Evolutionary conservation across 768 basidiomycete genomes (phyloP).

Genomic region (Arthromyces matolae): DNA sequence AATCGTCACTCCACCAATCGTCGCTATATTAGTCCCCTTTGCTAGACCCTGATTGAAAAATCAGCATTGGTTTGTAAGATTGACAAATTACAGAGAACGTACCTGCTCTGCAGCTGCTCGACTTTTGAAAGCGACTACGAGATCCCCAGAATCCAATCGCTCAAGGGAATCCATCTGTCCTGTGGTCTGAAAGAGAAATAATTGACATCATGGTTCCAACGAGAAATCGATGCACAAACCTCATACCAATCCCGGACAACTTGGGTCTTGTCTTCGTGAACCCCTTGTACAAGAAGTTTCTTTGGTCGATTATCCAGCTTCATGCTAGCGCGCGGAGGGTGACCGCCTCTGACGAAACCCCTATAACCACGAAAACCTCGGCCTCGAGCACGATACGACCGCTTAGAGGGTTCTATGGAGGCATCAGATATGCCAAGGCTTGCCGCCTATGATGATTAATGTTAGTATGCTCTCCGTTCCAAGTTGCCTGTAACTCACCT

Average conservation of each 20-base stretch:
- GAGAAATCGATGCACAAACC: conserved; percentile 37
- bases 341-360: conserved; percentile 59
- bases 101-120: conserved; percentile 79
- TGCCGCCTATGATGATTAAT: conserved; percentile 49
- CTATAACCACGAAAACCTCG: conserved; percentile 61
- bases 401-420: conserved; percentile 34
- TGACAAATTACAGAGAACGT: conserved; percentile 1
- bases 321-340: conserved; percentile 66
- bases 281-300: conserved; percentile 72
- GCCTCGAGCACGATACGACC: conserved; percentile 62
- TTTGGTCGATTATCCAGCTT: conserved; percentile 88
- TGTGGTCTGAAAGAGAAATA: conserved; percentile 41
- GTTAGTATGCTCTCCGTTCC: background rate
- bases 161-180: conserved; percentile 71
- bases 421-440: conserved; percentile 65
- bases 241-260: conserved; percentile 82
- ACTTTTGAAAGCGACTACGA: conserved; percentile 67
- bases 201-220: conserved; percentile 4
- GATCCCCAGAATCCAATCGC: conserved; percentile 47
- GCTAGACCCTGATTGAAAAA: conserved; percentile 52
- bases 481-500: conserved; percentile 45
- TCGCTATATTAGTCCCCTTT: conserved; percentile 66
- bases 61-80: conserved; percentile 4
- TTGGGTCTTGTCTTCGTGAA: conserved; percentile 46
- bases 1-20: conserved; percentile 61